Evolutionary conservation across 2,329 filamentous ascomycete genomes (phyloP), one percentile per base, ranked within the genome.

Genomic region (Xylaria hypoxylon): DNA sequence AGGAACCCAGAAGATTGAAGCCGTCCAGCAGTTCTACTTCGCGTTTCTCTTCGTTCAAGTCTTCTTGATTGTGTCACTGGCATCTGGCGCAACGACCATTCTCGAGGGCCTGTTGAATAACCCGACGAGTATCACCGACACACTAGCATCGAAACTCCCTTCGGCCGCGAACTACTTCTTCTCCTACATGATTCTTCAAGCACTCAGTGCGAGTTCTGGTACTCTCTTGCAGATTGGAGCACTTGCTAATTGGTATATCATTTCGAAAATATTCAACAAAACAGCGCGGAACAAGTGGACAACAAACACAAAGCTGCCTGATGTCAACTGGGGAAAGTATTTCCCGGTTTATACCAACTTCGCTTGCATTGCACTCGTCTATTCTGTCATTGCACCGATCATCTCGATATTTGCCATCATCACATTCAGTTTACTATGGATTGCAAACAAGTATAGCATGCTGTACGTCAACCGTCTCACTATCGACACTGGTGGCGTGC

Each of bases 301-400:
- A 5, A 88, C 96, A 59, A 94, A 97, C 74, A 95, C 93, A 8
- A 89, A 85, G 17, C 84, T 98, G 38, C 89, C 88, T 35, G 87
- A 88, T 56, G 89, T 98, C 69, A 88, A 89, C 61, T 99, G 96
- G 96, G 96, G 96, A 8, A 90, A 90, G 0, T 95, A 96, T 82
- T 99, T 98, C 78, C 96, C 96, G 0, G 90, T 97, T 0, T 99
- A 98, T 79, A 97, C 96, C 62, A 97, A 97, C 76, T 92, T 99
- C 73, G 96, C 94, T 48, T 96, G 93, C 70, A 98, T 99, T 72
- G 94, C 89, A 1, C 79, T 97, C 47, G 90, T 98, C 44, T 99
- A 98, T 79, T 92, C 89, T 44, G 87, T 98, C 63, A 90, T 98
- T 47, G 90, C 96, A 0, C 96, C 96, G 0, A 83, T 99, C 13